phyloP scores from a whole-genome alignment of 495 filamentous ascomycete species.

The Xylaria longipes region DNA sequence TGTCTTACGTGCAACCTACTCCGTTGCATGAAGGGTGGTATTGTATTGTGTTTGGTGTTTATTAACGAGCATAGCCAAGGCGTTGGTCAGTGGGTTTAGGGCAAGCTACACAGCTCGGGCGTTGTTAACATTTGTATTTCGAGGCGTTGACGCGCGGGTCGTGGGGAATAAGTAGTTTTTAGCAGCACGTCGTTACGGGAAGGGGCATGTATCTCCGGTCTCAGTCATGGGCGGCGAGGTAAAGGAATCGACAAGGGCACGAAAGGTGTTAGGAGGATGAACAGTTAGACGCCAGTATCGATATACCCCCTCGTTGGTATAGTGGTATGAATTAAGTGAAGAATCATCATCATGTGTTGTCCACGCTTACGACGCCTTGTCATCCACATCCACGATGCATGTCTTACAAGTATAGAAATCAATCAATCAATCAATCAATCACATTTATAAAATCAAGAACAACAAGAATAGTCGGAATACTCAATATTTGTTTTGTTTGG shows the following conservation, averaged over 20 bases:
- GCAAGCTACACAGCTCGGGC: background rate
- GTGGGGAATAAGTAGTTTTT: background rate
- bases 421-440: too few relatives aligned
- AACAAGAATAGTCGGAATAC: background rate
- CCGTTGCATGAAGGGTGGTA: background rate
- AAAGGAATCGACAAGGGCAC: background rate
- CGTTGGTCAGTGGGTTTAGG: background rate
- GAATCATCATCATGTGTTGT: too few relatives aligned
- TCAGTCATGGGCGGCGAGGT: background rate
- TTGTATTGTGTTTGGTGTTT: slow-evolving; percentile 7
- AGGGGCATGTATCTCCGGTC: background rate
- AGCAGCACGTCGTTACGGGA: background rate
- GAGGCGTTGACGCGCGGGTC: background rate
- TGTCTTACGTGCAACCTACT: too few relatives aligned
- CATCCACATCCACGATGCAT: background rate
- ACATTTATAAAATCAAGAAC: background rate
- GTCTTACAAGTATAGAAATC: background rate
- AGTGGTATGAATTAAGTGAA: too few relatives aligned
- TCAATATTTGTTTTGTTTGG: background rate
- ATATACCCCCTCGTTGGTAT: background rate
- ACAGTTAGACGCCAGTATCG: background rate
- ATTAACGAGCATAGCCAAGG: slow-evolving; percentile 4
- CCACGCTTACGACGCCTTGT: too few relatives aligned
- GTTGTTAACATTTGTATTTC: background rate
- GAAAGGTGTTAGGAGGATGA: background rate